phyloP scores from a whole-genome alignment of 2,329 filamentous ascomycete genomes.

The Penicillium vulpinum region DNA sequence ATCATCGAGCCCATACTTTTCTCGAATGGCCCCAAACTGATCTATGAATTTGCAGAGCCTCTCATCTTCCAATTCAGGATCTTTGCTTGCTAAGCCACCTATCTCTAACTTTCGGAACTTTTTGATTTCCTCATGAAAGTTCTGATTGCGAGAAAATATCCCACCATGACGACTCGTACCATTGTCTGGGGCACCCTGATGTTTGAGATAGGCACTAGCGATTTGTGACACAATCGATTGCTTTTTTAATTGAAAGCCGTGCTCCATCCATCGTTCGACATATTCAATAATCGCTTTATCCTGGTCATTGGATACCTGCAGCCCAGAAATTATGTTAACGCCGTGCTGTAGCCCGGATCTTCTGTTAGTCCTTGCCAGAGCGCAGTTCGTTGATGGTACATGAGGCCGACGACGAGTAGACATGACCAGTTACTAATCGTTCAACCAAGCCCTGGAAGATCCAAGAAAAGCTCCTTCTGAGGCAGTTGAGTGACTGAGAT shows the following conservation, averaged over 20 bases:
- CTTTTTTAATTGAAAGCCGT: not conserved
- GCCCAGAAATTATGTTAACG: not conserved
- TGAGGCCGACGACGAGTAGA: no score
- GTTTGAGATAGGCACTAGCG: not conserved
- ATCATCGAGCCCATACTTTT: not conserved
- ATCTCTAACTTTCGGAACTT: not conserved
- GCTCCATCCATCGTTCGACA: not conserved
- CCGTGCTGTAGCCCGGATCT: not conserved
- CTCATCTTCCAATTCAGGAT: not conserved
- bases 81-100: not conserved
- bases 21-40: not conserved
- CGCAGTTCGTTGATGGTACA: no score
- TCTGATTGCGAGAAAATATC: not conserved
- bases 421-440: no score
- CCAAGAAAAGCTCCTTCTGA: no score
- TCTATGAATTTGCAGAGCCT: not conserved
- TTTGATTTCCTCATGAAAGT: not conserved
- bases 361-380: not conserved
- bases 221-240: not conserved
- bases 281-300: not conserved
- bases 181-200: not conserved
- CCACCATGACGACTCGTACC: not conserved
- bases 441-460: no score
- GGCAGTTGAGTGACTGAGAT: no score
- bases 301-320: not conserved